A percentile compares a stretch with the other conserved stretches of the same genome.
phyloP scores from a whole-genome alignment of 441 rosid species.

The Adansonia grandidieri region DNA sequence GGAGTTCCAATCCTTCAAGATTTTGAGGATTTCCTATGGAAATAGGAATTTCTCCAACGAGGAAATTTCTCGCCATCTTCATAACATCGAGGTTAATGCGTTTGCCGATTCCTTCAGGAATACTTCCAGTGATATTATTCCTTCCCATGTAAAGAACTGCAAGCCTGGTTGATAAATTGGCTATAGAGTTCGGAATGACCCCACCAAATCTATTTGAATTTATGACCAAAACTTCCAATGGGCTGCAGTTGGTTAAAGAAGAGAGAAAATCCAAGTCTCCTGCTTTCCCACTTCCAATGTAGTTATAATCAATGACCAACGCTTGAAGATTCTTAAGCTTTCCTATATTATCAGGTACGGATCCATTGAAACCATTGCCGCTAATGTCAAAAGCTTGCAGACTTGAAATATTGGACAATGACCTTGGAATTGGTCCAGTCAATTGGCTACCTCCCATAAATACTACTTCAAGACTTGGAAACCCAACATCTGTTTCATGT shows the following conservation, averaged over 20 bases:
- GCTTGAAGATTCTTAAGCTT: neutral
- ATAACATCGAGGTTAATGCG: neutral
- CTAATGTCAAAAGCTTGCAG: neutral
- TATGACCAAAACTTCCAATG: neutral
- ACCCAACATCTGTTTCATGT: neutral
- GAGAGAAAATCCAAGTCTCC: slow-evolving; percentile 22
- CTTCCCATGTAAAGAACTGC: accelerated
- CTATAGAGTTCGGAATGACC: slow-evolving; percentile 7
- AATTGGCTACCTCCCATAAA: neutral
- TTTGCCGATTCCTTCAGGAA: slow-evolving; percentile 24
- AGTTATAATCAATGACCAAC: neutral
- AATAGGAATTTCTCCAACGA: slow-evolving; percentile 25
- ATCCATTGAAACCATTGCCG: neutral
- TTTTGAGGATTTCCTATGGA: slow-evolving; percentile 21
- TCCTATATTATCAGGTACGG: slow-evolving; percentile 1
- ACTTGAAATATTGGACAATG: neutral
- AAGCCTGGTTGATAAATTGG: slow-evolving; percentile 31
- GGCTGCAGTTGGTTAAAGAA: slow-evolving; percentile 29
- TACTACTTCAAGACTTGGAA: neutral
- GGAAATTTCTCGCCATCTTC: neutral
- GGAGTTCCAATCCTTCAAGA: neutral
- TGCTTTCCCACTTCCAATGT: neutral
- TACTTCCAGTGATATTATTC: slow-evolving; percentile 20
- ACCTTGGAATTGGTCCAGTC: neutral
- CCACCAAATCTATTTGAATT: slow-evolving; percentile 21